Base-by-base conservation (phyloP, 495 filamentous ascomycete species). In the Lepraria neglecta region DNA sequence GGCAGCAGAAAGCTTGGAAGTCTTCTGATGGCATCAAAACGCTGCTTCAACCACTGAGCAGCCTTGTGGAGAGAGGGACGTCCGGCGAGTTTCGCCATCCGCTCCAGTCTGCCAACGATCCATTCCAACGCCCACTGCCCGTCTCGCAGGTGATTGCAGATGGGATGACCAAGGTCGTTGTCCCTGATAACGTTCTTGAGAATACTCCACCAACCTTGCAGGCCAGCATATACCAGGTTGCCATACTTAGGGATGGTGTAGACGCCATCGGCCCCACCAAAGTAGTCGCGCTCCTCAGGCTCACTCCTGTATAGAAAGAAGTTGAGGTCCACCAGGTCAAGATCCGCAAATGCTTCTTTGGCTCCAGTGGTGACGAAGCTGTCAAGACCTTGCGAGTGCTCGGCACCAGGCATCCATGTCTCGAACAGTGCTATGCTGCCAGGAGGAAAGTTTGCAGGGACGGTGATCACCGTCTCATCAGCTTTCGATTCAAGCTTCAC, bases 181-280 rank as follows among this genome's bases (percentile, higher is more conserved):
- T 94, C 84, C 44, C 78, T 80, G 73, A 97, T 89, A 64, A 97
- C 84, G 61, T 87, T 78, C 65, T 89, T 87, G 45, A 99, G 78
- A 7, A 95, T 77, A 71, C 91, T 97, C 94, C 92, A 97, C 94
- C 94, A 99, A 15, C 95, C 95, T 71, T 99, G 95, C 31, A 99
- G 80, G 50, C 95, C 95, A 60, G 95, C 92, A 72, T 99, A 99
- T 19, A 97, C 89, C 46, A 96, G 78, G 52, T 87, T 79, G 4
- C 92, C 95, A 67, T 88, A 76, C 0, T 85, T 84, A 11, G 95
- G 94, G 64, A 99, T 89, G 52, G 77, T 81, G 72, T 97, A 99
- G 0, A 85, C 85, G 1, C 95, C 95, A 75, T 97, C 89, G 61
- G 83, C 80, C 10, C 89, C 88, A 28, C 80, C 79, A 60, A 87